phyloP scores from a whole-genome alignment of 73 alveolate species.

The Tetrahymena thermophila region DNA sequence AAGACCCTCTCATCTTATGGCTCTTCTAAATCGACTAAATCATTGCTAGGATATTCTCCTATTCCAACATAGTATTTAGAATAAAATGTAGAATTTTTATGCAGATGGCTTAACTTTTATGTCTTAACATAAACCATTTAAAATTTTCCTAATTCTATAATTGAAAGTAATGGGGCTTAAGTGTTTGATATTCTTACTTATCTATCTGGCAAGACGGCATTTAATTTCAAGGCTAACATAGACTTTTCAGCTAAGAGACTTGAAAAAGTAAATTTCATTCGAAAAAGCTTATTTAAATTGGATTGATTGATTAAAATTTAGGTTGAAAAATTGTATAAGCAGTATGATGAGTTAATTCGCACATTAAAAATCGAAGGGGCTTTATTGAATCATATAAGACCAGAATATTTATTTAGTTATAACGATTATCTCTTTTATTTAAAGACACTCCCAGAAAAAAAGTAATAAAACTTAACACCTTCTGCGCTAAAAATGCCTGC shows the following conservation, averaged over 20 bases:
- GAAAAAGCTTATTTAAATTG: not conserved
- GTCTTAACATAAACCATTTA: slow-evolving; percentile 65
- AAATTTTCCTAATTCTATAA: slow-evolving; percentile 88
- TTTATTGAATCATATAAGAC: slow-evolving; percentile 86
- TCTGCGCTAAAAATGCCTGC: slow-evolving; percentile 3
- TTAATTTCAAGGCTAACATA: slow-evolving; percentile 76
- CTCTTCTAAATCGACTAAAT: slow-evolving; percentile 72
- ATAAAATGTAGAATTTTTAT: slow-evolving; percentile 79
- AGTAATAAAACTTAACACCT: not conserved
- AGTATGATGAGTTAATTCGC: slow-evolving; percentile 89
- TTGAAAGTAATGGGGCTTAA: slow-evolving; percentile 78
- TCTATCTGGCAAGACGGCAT: slow-evolving; percentile 89
- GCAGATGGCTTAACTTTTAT: slow-evolving; percentile 85
- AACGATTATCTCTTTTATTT: slow-evolving; percentile 59
- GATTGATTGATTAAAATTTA: not conserved
- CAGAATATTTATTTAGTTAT: slow-evolving; percentile 85
- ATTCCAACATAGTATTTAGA: slow-evolving; percentile 74
- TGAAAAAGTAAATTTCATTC: slow-evolving; percentile 52
- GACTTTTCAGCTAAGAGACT: slow-evolving; percentile 45
- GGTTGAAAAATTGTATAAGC: slow-evolving; percentile 40
- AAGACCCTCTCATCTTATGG: slow-evolving; percentile 26
- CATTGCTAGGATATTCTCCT: slow-evolving; percentile 88
- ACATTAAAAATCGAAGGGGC: slow-evolving; percentile 93
- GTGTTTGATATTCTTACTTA: slow-evolving; percentile 76
- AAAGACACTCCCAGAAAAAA: slow-evolving; percentile 9